phyloP scores from a whole-genome alignment of 225 moss, liverwort and hornwort species.

The Thuidium tamariscinum region DNA sequence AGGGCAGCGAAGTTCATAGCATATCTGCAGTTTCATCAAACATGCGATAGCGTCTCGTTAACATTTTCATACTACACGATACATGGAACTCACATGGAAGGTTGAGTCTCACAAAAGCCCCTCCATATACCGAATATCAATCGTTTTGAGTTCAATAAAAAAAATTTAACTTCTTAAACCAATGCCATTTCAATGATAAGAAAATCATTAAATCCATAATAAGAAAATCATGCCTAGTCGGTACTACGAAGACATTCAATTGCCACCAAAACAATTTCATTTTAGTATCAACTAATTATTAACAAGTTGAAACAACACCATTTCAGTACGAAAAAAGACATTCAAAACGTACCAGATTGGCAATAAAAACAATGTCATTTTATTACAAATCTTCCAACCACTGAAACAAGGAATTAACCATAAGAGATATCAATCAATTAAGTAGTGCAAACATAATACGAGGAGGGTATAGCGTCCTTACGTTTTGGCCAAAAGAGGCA shows the following conservation, averaged over 20 bases:
- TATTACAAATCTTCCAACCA: no score
- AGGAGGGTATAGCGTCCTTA: no score
- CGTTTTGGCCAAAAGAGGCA: slow-evolving; percentile 88
- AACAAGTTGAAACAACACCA: no score
- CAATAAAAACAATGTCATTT: background rate
- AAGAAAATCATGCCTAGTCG: background rate
- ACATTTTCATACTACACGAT: no score
- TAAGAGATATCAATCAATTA: no score
- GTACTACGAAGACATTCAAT: background rate
- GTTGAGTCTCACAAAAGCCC: no score
- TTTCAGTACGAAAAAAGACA: background rate
- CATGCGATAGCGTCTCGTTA: background rate
- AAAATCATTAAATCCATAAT: background rate
- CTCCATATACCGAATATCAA: background rate
- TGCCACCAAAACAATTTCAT: background rate
- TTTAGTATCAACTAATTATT: background rate
- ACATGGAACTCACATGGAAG: background rate
- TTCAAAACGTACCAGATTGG: no score
- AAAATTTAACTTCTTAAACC: no score
- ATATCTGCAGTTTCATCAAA: slow-evolving; percentile 38
- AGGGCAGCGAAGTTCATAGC: slow-evolving; percentile 72
- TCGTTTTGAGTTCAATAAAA: no score
- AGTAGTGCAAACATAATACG: no score
- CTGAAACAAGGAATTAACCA: no score
- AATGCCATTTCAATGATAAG: background rate